Evolutionary conservation across 2,329 filamentous ascomycete species (phyloP).

Genomic region (Colletotrichum paranaense): DNA sequence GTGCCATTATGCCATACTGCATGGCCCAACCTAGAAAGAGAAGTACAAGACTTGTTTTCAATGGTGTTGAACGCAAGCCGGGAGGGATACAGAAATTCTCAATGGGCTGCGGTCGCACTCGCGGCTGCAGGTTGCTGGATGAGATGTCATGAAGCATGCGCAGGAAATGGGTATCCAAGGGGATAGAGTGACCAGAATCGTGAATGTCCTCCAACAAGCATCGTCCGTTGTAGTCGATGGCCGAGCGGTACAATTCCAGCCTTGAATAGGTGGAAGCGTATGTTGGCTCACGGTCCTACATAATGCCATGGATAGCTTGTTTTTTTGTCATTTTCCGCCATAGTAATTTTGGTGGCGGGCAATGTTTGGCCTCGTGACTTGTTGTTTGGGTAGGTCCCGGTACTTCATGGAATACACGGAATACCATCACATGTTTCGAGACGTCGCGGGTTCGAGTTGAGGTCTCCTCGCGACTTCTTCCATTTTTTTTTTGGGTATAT

Average conservation of each 20-base stretch:
- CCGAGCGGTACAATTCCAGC: neutral
- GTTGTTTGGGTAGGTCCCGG: neutral
- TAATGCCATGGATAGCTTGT: neutral
- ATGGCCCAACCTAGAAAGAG: neutral
- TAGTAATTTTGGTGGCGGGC: neutral
- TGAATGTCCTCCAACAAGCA: neutral
- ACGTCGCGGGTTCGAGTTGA: no score
- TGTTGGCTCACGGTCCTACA: neutral
- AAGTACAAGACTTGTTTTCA: neutral
- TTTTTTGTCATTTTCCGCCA: neutral
- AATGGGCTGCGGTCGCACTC: neutral
- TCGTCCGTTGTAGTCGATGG: neutral
- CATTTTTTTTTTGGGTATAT: no score
- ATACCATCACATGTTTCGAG: neutral
- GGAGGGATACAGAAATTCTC: neutral
- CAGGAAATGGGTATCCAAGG: no score
- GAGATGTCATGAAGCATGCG: no score
- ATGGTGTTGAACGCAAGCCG: neutral
- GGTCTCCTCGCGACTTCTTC: no score
- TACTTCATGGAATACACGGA: neutral
- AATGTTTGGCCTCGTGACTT: no score
- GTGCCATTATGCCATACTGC: neutral
- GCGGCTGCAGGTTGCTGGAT: neutral
- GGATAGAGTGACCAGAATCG: neutral
- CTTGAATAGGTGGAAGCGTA: neutral